phyloP scores from a whole-genome alignment of 2,329 filamentous ascomycete genomes.

The Verruconis gallopava region DNA sequence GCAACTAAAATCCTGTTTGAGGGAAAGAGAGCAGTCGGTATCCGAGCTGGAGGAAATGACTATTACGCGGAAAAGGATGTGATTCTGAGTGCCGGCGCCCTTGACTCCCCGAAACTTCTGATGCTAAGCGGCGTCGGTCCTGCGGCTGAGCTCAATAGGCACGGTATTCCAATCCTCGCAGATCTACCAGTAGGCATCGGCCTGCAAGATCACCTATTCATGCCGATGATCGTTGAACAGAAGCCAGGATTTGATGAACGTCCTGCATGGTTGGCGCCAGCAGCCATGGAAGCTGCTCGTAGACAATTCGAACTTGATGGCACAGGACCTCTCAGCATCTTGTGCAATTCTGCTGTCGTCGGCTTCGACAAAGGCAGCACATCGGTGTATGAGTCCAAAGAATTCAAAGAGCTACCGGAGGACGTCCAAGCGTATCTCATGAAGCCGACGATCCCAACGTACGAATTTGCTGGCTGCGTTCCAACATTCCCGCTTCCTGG shows the following conservation, averaged over 20 bases:
- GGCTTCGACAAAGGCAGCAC: slow-evolving; percentile 33
- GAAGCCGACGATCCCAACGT: slow-evolving; percentile 42
- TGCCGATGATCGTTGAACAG: slow-evolving; percentile 39
- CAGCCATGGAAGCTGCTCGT: background rate
- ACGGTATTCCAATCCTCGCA: slow-evolving; percentile 29
- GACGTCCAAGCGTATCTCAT: slow-evolving; percentile 32
- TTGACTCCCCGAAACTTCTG: slow-evolving; percentile 35
- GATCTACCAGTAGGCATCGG: slow-evolving; percentile 31
- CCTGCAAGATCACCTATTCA: slow-evolving; percentile 30
- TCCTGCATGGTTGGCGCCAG: slow-evolving; percentile 1
- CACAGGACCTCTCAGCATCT: slow-evolving; percentile 11
- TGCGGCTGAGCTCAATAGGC: slow-evolving; percentile 28
- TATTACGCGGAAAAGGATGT: slow-evolving; percentile 28
- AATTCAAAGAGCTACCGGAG: slow-evolving; percentile 39
- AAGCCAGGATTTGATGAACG: slow-evolving; percentile 13
- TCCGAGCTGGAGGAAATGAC: slow-evolving; percentile 28
- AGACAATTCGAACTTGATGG: slow-evolving; percentile 7
- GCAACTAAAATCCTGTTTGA: slow-evolving; percentile 37
- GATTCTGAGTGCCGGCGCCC: slow-evolving; percentile 27
- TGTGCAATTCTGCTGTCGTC: slow-evolving; percentile 19
- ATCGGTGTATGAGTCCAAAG: slow-evolving; percentile 25
- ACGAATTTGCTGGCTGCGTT: slow-evolving; percentile 38
- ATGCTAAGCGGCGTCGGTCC: slow-evolving; percentile 46
- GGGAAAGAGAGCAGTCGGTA: slow-evolving; percentile 32
- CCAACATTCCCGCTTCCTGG: slow-evolving; percentile 18